Conservation (phyloP, 2,329 filamentous ascomycete genomes). For the Penicillium fuscoglaucum region DNA sequence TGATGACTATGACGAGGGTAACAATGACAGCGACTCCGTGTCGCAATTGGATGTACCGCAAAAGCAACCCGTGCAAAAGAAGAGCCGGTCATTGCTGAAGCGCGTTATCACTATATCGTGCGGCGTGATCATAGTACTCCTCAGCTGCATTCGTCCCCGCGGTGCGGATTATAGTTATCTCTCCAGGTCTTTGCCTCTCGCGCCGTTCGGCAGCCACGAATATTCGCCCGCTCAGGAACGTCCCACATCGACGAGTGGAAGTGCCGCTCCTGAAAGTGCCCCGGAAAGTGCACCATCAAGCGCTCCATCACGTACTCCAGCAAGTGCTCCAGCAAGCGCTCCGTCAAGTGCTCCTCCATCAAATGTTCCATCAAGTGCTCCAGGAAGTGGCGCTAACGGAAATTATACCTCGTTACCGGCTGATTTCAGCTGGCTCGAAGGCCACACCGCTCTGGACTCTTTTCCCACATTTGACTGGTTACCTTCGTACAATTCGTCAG, state of each 20-base stretch:
- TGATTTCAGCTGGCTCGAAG: constrained; percentile 19
- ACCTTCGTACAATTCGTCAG: constrained; percentile 4
- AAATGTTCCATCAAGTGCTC: background rate
- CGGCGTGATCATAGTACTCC: constrained; percentile 7
- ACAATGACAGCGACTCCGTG: constrained; percentile 15
- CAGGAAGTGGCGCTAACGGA: background rate
- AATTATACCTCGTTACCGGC: constrained; percentile 2
- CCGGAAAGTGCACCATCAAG: background rate
- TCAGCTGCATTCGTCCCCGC: constrained; percentile 17
- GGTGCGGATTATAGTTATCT: constrained; percentile 18
- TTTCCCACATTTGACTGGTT: constrained; percentile 21
- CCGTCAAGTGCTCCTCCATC: too few relatives aligned
- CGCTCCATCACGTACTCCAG: background rate
- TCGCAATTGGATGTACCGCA: constrained; percentile 3
- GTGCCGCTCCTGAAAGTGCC: background rate
- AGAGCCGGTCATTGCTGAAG: constrained; percentile 1
- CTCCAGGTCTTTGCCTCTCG: constrained; percentile 21
- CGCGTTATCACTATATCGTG: constrained; percentile 10
- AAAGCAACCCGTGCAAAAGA: background rate
- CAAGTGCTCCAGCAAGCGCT: background rate
- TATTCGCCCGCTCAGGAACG: background rate
- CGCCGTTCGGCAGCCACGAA: constrained; percentile 16
- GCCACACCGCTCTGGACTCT: constrained; percentile 13
- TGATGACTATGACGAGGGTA: constrained; percentile 19
- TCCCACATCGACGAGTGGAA: background rate